phyloP scores from a whole-genome alignment of 805 yeast species.

The Tetrapisispora taiwanensis region DNA sequence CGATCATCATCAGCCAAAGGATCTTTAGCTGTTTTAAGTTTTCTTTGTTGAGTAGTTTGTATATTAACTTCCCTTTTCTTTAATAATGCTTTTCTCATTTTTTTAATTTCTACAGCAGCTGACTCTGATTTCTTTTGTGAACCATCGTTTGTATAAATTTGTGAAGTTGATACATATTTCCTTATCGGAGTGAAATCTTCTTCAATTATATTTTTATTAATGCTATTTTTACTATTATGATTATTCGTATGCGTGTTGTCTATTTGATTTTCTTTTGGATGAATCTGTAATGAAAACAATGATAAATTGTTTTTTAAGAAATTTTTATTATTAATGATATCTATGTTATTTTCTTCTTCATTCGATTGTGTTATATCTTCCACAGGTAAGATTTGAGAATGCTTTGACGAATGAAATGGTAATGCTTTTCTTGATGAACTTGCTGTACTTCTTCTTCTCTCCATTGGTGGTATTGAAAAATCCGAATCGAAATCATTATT shows the following conservation, averaged over 20 bases:
- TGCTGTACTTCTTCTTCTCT: constrained; percentile 8
- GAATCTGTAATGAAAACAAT: constrained; percentile 8
- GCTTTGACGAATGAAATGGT: constrained; percentile 29
- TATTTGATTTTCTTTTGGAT: not conserved
- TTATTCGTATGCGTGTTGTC: not conserved
- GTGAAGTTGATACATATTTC: constrained; percentile 1
- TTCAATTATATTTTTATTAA: not conserved
- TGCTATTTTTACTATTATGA: constrained; percentile 2
- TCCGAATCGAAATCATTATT: not conserved
- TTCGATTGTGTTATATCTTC: constrained; percentile 7
- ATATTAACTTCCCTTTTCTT: constrained; percentile 34
- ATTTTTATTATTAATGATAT: too few species aligned
- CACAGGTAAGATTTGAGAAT: constrained; percentile 28
- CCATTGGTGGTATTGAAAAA: not conserved
- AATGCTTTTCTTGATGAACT: constrained; percentile 19
- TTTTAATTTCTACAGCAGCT: constrained; percentile 36
- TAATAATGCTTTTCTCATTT: constrained; percentile 41
- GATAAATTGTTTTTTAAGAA: constrained; percentile 2
- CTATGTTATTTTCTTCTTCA: not conserved
- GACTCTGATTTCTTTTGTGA: constrained; percentile 28
- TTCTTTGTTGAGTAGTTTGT: constrained; percentile 30
- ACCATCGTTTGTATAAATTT: constrained; percentile 7
- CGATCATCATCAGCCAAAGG: constrained; percentile 38
- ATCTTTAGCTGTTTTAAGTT: constrained; percentile 5
- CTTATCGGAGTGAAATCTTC: not conserved